Evolutionary conservation across 2,329 filamentous ascomycete species (phyloP).

Genomic region (Aspergillus quadricinctus): DNA sequence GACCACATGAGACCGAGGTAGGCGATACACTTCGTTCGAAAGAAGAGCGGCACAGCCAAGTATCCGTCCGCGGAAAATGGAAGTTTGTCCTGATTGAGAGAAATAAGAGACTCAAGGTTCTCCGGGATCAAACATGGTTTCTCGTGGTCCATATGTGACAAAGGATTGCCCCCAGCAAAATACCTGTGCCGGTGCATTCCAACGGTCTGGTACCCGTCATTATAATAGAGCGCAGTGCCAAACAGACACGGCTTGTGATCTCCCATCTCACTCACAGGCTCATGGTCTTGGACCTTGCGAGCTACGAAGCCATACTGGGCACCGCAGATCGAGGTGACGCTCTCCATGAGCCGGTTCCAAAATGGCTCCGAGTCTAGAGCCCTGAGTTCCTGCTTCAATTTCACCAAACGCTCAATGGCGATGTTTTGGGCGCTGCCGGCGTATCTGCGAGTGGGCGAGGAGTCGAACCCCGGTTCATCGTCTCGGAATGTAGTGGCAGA

Average conservation of each 20-base stretch:
- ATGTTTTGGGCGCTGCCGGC: slow-evolving; percentile 52
- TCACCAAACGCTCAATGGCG: slow-evolving; percentile 56
- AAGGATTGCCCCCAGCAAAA: slow-evolving; percentile 61
- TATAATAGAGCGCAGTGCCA: slow-evolving; percentile 63
- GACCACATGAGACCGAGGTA: slow-evolving; percentile 73
- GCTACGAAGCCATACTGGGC: slow-evolving; percentile 67
- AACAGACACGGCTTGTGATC: slow-evolving; percentile 60
- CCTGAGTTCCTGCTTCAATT: slow-evolving; percentile 55
- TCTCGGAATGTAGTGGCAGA: slow-evolving; percentile 18
- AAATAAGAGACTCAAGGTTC: slow-evolving; percentile 54
- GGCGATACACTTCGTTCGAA: slow-evolving; percentile 61
- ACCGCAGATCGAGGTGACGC: slow-evolving; percentile 58
- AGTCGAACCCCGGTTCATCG: slow-evolving; percentile 20
- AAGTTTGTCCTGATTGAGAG: slow-evolving; percentile 56
- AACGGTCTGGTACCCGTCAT: slow-evolving; percentile 52
- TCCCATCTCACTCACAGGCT: slow-evolving; percentile 57
- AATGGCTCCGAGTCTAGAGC: slow-evolving; percentile 55
- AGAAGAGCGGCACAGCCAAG: slow-evolving; percentile 62
- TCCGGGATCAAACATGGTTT: slow-evolving; percentile 67
- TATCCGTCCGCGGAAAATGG: slow-evolving; percentile 63
- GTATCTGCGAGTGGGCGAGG: slow-evolving; percentile 23
- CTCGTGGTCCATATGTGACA: slow-evolving; percentile 66
- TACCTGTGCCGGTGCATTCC: slow-evolving; percentile 59
- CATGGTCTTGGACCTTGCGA: slow-evolving; percentile 58
- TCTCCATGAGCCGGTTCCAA: slow-evolving; percentile 61